phyloP scores from a whole-genome alignment of 2,329 filamentous ascomycete species.

The Neonectria hederae region DNA sequence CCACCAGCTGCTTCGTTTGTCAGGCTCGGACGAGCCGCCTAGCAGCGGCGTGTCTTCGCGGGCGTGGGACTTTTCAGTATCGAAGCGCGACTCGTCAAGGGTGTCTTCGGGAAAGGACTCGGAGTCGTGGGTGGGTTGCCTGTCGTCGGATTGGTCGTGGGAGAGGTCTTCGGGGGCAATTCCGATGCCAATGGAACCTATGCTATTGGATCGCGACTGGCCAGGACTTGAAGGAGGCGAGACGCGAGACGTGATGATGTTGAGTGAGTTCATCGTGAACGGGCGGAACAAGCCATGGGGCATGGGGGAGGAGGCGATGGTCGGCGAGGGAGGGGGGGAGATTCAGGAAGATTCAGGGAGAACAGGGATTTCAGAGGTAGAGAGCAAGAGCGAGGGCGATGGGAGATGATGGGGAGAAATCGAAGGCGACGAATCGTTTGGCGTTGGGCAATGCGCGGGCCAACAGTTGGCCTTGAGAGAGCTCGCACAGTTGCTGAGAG shows the following conservation, averaged over 20 bases:
- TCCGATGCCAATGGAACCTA: slow-evolving; percentile 61
- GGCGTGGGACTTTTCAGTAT: slow-evolving; percentile 49
- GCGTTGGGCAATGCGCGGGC: slow-evolving; percentile 29
- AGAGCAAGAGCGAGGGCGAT: slow-evolving; percentile 10
- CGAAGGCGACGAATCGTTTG: slow-evolving; percentile 25
- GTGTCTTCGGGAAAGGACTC: slow-evolving; percentile 50
- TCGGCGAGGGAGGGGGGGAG: background rate
- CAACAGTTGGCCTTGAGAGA: slow-evolving; percentile 11
- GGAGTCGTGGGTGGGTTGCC: slow-evolving; percentile 49
- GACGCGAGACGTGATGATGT: slow-evolving; percentile 89
- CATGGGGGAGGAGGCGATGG: slow-evolving; percentile 21
- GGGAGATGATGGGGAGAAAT: slow-evolving; percentile 12
- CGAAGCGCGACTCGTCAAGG: slow-evolving; percentile 48
- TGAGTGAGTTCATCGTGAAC: slow-evolving; percentile 93
- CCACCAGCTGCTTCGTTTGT: slow-evolving; percentile 58
- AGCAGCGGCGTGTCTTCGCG: slow-evolving; percentile 75
- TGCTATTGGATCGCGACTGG: slow-evolving; percentile 69
- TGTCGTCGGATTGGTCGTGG: slow-evolving; percentile 41
- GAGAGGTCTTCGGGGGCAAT: slow-evolving; percentile 53
- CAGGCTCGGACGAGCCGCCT: slow-evolving; percentile 47
- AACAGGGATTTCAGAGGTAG: slow-evolving; percentile 17
- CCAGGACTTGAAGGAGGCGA: slow-evolving; percentile 67
- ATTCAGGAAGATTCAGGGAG: slow-evolving; percentile 2
- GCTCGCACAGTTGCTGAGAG: slow-evolving; percentile 22
- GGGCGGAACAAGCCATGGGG: slow-evolving; percentile 64